phyloP scores from a whole-genome alignment of 768 basidiomycete genomes.

The Peribolospora baueri region DNA sequence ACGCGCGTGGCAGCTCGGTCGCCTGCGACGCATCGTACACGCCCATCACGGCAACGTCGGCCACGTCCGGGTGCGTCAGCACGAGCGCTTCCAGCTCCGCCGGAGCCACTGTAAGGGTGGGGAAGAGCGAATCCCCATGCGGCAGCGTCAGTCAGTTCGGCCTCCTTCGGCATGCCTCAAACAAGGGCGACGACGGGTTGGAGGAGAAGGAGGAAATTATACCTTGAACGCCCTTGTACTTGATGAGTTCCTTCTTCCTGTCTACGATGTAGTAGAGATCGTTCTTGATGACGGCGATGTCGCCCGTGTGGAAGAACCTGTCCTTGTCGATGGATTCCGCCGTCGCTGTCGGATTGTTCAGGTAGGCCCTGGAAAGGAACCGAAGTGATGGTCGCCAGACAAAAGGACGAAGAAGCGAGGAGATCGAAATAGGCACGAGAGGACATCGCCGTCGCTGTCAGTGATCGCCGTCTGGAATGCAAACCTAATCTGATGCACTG shows the following conservation, averaged over 20 bases:
- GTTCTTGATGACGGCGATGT: constrained; percentile 44
- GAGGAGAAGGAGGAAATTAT: too few species aligned
- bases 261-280: constrained; percentile 57
- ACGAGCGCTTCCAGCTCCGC: constrained; percentile 6
- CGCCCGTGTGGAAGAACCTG: constrained; percentile 24
- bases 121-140: too few species aligned
- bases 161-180: too few species aligned
- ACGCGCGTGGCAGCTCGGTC: constrained; percentile 13
- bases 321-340: constrained; percentile 40
- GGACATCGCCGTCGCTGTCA: background rate
- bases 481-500: too few species aligned
- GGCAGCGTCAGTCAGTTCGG: too few species aligned
- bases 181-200: too few species aligned
- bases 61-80: background rate
- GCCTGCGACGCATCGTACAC: constrained; percentile 9
- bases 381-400: too few species aligned
- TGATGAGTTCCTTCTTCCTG: constrained; percentile 37
- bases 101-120: background rate
- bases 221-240: constrained; percentile 12
- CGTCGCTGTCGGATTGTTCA: constrained; percentile 48
- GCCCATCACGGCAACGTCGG: constrained; percentile 11
- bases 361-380: constrained; percentile 25
- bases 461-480: too few species aligned
- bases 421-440: background rate
- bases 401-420: background rate